Base-by-base conservation (phyloP, 1,139 yeast species). In the Geotrichum fermentans region DNA sequence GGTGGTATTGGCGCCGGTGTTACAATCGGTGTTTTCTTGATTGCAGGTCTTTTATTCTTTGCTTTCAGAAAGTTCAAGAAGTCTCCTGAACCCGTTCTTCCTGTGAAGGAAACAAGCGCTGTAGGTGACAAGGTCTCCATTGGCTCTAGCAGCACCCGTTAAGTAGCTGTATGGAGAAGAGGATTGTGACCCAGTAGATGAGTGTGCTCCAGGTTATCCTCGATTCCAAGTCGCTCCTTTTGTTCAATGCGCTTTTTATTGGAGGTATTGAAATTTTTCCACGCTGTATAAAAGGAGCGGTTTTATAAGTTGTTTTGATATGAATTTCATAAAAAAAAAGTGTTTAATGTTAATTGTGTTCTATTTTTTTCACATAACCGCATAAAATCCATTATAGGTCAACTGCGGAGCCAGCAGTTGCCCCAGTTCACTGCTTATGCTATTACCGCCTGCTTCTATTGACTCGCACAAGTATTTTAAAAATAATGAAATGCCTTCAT, bases 1-100 rank as follows among this genome's bases (percentile, higher is more conserved):
- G 76, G 76, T 52, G 77, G 77, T 51, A 72, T 73, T 53, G 77
- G 77, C 46, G 77, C 77, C n/a, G 77, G 75, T 58, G 73, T 70
- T 40, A 73, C 76, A 21, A 58, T 73, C 46, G 73, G 71, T 49
- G 75, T 70, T 4, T 56, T 70, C 54, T 53, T 65, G 18, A 39
- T 60, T 29, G 51, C 46, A 20, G 65, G 58, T 39, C 28, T n/a
- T 13, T 13, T 43, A 35, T 41, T 22, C 36, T 43, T 30, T 30
- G 34, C 8, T 42, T n/a, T 3, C 21, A 22, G n/a, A 10, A 42
- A 30, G 37, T 16, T 40, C 1, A 38, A 16, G n/a, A 32, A n/a
- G 18, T 20, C 6, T 3, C 13, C 17, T 14, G 43, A 32, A 16
- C 39, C 39, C 5, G 14, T 36, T 8, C 28, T 36, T 17, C 39